Conservation (phyloP, 371 early-diverging fungal genomes). For the Paramicrosporidium saccamoebae region DNA sequence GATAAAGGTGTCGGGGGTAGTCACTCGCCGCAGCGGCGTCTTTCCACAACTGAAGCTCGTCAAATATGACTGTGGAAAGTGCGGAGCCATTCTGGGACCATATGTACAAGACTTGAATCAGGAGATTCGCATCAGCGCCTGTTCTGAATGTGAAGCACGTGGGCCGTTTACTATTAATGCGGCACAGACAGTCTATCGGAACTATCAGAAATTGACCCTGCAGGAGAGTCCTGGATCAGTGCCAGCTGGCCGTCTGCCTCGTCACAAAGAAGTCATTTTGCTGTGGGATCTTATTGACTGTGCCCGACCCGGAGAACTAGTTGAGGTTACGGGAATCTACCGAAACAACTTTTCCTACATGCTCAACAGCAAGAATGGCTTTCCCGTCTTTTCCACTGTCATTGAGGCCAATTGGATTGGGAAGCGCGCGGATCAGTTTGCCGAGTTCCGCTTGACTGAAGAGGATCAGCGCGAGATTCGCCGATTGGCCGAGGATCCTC, state of each 20-base stretch:
- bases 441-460: slow-evolving; percentile 44
- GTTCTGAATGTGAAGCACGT: slow-evolving; percentile 70
- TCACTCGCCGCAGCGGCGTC: slow-evolving; percentile 77
- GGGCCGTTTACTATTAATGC: slow-evolving; percentile 74
- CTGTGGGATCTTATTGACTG: slow-evolving; percentile 90
- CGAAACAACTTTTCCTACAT: slow-evolving; percentile 72
- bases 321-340: slow-evolving; percentile 92
- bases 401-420: slow-evolving; percentile 78
- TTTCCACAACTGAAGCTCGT: slow-evolving; percentile 91
- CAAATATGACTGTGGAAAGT: slow-evolving; percentile 86
- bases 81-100: slow-evolving; percentile 74
- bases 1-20: slow-evolving; percentile 77
- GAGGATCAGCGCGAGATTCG: slow-evolving; percentile 65
- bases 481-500: slow-evolving; percentile 33
- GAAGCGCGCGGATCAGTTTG: slow-evolving; percentile 56
- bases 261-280: slow-evolving; percentile 77
- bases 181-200: slow-evolving; percentile 85
- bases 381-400: slow-evolving; percentile 86
- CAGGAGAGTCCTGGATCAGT: slow-evolving; percentile 96
- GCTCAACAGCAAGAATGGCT: slow-evolving; percentile 73
- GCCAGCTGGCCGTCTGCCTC: slow-evolving; percentile 85
- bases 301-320: slow-evolving; percentile 92
- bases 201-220: slow-evolving; percentile 88
- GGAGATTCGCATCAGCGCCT: slow-evolving; percentile 54
- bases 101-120: slow-evolving; percentile 64